phyloP scores from a whole-genome alignment of 306 rosid genomes.

The Mucuna pruriens region DNA sequence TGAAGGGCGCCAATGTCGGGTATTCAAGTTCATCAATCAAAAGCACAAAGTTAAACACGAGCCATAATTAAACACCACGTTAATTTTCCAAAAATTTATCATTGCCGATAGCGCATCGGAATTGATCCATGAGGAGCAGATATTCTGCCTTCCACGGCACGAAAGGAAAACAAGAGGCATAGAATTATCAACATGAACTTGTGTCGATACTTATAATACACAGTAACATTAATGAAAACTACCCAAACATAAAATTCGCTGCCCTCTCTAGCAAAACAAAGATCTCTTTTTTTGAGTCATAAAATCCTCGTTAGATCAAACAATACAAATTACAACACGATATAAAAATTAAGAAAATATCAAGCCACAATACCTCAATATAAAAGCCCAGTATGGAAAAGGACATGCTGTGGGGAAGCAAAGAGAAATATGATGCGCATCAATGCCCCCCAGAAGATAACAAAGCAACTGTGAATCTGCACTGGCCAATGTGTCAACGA shows the following conservation, averaged over 20 bases:
- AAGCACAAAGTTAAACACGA: not conserved
- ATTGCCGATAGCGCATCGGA: not conserved
- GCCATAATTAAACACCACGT: not conserved
- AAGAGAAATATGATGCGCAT: conserved; percentile 38
- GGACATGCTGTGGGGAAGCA: conserved; percentile 38
- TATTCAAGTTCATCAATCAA: not conserved
- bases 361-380: conserved; percentile 51
- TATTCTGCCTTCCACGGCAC: conserved; percentile 15
- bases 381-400: conserved; percentile 33
- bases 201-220: conserved; percentile 40
- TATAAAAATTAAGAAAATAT: conserved; percentile 39
- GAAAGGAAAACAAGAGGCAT: conserved; percentile 8
- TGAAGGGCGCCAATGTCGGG: no score
- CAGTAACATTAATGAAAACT: conserved; percentile 42
- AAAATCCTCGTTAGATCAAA: conserved; percentile 36
- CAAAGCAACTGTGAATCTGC: conserved; percentile 33
- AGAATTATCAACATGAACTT: conserved; percentile 40
- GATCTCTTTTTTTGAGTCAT: conserved; percentile 33
- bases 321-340: conserved; percentile 56
- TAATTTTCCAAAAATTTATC: not conserved
- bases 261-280: conserved; percentile 45
- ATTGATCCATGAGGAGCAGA: conserved; percentile 14
- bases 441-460: conserved; percentile 36
- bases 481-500: conserved; percentile 44
- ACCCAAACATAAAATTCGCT: conserved; percentile 42